Evolutionary conservation across 2,329 filamentous ascomycete species (phyloP).

Genomic region (Trichoderma hamatum): DNA sequence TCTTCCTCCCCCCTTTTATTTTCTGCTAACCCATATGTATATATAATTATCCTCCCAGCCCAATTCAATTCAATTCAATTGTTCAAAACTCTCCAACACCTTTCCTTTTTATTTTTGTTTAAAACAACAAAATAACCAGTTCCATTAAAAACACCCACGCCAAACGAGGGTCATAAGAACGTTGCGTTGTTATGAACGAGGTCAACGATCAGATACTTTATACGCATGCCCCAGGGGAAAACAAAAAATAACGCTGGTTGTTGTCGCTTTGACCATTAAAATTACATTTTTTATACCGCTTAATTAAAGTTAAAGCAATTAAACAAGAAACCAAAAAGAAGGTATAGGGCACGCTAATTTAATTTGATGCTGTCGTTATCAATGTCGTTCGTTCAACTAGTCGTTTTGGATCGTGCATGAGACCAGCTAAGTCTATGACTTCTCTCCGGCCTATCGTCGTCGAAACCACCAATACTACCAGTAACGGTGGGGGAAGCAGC

Average conservation of each 20-base stretch:
- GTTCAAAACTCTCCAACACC: constrained; percentile 19
- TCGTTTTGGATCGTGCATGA: constrained; percentile 20
- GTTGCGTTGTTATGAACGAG: neutral
- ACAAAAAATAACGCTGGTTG: neutral
- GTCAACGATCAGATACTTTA: neutral
- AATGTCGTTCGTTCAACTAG: neutral
- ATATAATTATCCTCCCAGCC: neutral
- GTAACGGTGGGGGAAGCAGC: neutral
- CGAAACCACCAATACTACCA: neutral
- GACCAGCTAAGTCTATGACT: constrained; percentile 24
- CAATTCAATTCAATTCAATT: too few species aligned
- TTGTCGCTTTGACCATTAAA: neutral
- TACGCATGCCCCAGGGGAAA: neutral
- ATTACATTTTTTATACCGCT: constrained; percentile 14
- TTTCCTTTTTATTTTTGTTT: neutral
- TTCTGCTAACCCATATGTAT: constrained; percentile 9
- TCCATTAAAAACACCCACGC: neutral
- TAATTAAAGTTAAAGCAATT: neutral
- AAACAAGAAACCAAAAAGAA: neutral
- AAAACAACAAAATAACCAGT: neutral
- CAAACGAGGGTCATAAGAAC: neutral
- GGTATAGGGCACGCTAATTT: neutral
- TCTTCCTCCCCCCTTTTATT: constrained; percentile 2
- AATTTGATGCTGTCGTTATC: neutral
- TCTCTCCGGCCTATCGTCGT: neutral